Percentiles rank a stretch among this genome's conserved stretches.
Conservation (phyloP, 1,284 basidiomycete genomes). For the Sanguinoderma infundibulare region DNA sequence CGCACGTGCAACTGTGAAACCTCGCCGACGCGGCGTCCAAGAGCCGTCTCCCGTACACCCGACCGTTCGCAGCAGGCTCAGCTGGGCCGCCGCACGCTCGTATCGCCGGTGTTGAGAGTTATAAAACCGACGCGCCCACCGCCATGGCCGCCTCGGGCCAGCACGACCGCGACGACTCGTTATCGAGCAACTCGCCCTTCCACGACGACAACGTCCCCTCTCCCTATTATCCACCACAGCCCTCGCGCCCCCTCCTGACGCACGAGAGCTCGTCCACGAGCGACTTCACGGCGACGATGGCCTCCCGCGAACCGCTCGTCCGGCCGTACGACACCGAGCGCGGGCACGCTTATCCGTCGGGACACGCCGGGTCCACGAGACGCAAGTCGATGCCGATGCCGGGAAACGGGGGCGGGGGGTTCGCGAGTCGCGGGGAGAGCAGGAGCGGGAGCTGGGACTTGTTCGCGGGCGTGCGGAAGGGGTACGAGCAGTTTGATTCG, state of each 20-base stretch:
- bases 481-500: constrained; percentile 65
- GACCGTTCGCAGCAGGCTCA: neutral
- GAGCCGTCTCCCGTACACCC: neutral
- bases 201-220: constrained; percentile 9
- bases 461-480: constrained; percentile 54
- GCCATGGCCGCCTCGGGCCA: neutral
- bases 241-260: constrained; percentile 18
- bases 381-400: constrained; percentile 14
- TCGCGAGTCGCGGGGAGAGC: constrained; percentile 11
- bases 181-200: constrained; percentile 21
- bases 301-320: constrained; percentile 20
- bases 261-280: constrained; percentile 4
- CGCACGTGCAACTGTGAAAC: neutral
- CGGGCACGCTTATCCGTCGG: constrained; percentile 22
- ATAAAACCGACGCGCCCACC: neutral
- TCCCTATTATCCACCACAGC: constrained; percentile 22
- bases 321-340: constrained; percentile 30
- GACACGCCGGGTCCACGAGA: neutral
- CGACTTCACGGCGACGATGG: neutral
- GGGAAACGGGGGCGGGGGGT: constrained; percentile 17
- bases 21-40: neutral
- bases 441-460: constrained; percentile 54
- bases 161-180: constrained; percentile 9
- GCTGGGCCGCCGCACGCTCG: neutral
- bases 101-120: neutral